Conservation (phyloP, 371 early-diverging fungal genomes). For the Umbelopsis sp. region DNA sequence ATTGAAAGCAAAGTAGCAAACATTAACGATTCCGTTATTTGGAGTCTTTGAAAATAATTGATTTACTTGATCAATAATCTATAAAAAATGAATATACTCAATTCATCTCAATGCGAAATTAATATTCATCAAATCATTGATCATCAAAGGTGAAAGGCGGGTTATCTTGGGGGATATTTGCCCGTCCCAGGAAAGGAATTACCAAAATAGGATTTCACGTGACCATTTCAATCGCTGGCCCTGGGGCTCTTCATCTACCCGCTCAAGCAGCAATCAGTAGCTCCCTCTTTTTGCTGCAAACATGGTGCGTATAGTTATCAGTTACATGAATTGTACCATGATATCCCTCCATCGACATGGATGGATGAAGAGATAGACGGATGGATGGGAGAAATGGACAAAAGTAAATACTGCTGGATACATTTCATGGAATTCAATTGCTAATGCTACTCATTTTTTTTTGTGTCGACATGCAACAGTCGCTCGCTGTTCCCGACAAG, state of each 20-base stretch:
- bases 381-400: slow-evolving; percentile 12
- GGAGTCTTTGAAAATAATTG: too few species aligned
- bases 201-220: slow-evolving; percentile 5
- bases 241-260: neutral
- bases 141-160: too few species aligned
- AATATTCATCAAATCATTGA: too few species aligned
- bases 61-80: too few species aligned
- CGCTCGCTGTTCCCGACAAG: slow-evolving; percentile 89
- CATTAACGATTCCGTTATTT: too few species aligned
- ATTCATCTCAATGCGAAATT: too few species aligned
- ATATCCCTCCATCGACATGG: neutral
- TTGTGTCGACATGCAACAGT: slow-evolving; percentile 51
- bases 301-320: slow-evolving; percentile 10
- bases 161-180: too few species aligned
- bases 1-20: too few species aligned
- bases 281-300: slow-evolving; percentile 18
- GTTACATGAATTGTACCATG: neutral
- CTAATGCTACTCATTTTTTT: slow-evolving; percentile 4
- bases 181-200: neutral
- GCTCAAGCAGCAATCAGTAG: neutral
- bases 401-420: neutral
- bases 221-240: neutral
- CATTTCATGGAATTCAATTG: neutral
- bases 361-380: slow-evolving; percentile 28
- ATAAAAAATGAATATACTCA: too few species aligned